A percentile compares a stretch with the other conserved stretches of the same genome.
phyloP scores from a whole-genome alignment of 805 yeast genomes.

The Suhomyces vadensis region DNA sequence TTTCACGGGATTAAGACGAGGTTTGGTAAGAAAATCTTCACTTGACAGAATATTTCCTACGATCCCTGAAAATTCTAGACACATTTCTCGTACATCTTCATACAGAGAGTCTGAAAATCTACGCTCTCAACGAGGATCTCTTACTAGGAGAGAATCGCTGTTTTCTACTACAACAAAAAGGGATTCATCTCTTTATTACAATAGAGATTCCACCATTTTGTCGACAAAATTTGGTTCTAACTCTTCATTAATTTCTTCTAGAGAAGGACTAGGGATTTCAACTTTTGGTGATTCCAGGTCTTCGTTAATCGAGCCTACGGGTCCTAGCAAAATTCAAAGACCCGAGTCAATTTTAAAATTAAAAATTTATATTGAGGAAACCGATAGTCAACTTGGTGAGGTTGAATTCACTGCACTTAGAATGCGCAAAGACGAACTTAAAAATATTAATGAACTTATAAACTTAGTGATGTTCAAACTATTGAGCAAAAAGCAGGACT shows the following conservation, averaged over 20 bases:
- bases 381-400: background rate
- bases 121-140: background rate
- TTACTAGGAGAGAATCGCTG: background rate
- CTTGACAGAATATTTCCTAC: background rate
- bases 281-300: background rate
- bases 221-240: background rate
- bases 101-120: background rate
- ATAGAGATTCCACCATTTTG: background rate
- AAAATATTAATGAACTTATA: conserved; percentile 18
- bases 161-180: background rate
- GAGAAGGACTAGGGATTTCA: conserved; percentile 2
- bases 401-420: conserved; percentile 9
- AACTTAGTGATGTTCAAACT: conserved; percentile 18
- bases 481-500: conserved; percentile 15
- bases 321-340: background rate
- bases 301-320: background rate
- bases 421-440: conserved; percentile 18
- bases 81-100: background rate
- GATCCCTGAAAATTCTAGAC: background rate
- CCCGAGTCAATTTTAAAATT: conserved; percentile 4
- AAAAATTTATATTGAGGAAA: conserved; percentile 11
- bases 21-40: background rate
- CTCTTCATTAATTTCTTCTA: background rate
- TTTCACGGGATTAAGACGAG: background rate
- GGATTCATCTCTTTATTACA: background rate